Base-by-base conservation (phyloP, 768 basidiomycete species). In the Trametes meyenii region DNA sequence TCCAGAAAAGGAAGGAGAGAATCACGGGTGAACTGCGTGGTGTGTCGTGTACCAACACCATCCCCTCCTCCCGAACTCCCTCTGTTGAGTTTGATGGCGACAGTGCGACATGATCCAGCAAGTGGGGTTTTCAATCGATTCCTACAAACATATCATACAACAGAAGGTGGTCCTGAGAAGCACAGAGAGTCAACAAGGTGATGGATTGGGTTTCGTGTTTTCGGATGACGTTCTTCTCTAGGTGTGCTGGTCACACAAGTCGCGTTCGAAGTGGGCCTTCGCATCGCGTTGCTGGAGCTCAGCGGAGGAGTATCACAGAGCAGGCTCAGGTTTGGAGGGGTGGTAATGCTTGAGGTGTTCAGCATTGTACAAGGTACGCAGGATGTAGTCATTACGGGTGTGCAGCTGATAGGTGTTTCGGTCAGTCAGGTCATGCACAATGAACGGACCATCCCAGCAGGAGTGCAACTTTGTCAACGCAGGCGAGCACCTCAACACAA, bases 321-420 rank as follows among this genome's bases (percentile, higher is more conserved):
- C 21, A 3, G 57, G 57, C 45, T 48, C 57, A 16, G 57, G 57
- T 2, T 42, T 24, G 35, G 57, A 48, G 29, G 49, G 38, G 21
- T 40, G 48, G 23, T 58, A 58, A 24, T 19, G 57, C 36, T 58
- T 58, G 57, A 58, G 57, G 13, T 49, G 57, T 40, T 58, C 57
- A 17, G 45, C 49, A 23, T 58, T 58, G 38, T 58, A 58, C 38
- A 58, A 43, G 57, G 57, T 58, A 24, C 57, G 57, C 19, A 58
- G 19, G 26, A 58, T 24, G 42, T 58, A 58, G 21, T 49, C 57
- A 26, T 51, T 51, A 11, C 49, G 46, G 19, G 68, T 69, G 51
- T 56, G 61, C 13, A 67, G 61, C 60, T 67, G 68, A 59, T 69
- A 67, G 52, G 68, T 69, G 43, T 67, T 69, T 45, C 62, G 62